A percentile compares a stretch with the other conserved stretches of the same genome.
Evolutionary conservation across 148 eudicot genomes (phyloP).

Genomic region (Rhododendron simsii): DNA sequence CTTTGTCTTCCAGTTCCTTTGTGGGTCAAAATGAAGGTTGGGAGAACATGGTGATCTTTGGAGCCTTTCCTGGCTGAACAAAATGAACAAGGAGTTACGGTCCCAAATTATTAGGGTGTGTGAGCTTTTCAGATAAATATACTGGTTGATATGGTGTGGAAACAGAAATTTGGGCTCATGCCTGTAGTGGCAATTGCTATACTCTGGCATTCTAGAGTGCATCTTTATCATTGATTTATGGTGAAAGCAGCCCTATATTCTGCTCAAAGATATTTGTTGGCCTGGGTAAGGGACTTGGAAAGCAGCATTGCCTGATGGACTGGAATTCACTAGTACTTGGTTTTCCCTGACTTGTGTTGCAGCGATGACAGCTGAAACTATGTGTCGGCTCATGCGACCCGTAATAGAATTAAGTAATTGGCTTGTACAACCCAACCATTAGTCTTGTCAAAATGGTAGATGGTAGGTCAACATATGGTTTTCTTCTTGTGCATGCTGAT

Average conservation of each 20-base stretch:
- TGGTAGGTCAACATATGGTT: neutral
- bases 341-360: neutral
- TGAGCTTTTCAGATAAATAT: neutral
- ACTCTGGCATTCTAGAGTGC: neutral
- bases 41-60: slow-evolving; percentile 90
- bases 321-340: neutral
- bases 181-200: neutral
- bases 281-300: neutral
- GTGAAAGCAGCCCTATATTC: neutral
- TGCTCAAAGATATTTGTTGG: neutral
- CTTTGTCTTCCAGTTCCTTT: slow-evolving; percentile 63
- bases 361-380: neutral
- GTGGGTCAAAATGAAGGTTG: slow-evolving; percentile 75
- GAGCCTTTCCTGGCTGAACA: slow-evolving; percentile 47
- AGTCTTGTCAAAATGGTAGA: neutral
- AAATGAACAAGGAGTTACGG: neutral
- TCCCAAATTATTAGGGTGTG: neutral
- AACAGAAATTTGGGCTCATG: neutral
- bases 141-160: neutral
- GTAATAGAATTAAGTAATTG: neutral
- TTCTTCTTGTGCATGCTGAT: neutral
- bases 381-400: neutral
- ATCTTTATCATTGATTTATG: neutral
- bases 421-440: neutral
- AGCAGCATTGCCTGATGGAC: neutral